Evolutionary conservation across 176 grass and related monocot species (phyloP).

Genomic region (Musa beccarii): DNA sequence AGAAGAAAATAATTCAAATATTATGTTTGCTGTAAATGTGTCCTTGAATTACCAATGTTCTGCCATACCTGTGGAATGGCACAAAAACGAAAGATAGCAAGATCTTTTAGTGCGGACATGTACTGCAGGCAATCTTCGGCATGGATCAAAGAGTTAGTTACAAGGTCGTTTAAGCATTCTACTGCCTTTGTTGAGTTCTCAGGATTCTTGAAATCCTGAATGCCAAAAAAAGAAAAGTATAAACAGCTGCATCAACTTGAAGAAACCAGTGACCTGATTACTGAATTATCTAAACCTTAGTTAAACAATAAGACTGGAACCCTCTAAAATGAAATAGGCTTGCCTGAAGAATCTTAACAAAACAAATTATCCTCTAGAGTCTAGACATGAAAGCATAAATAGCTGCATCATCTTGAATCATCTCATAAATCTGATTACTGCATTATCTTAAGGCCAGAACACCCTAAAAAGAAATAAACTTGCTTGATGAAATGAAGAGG

Average conservation of each 20-base stretch:
- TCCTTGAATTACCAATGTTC: background rate
- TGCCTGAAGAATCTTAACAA: too few relatives aligned
- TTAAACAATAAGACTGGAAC: background rate
- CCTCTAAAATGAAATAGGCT: too few relatives aligned
- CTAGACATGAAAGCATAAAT: too few relatives aligned
- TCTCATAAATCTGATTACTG: too few relatives aligned
- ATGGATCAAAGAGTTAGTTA: constrained; percentile 79
- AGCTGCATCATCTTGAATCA: too few relatives aligned
- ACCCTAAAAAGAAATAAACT: too few relatives aligned
- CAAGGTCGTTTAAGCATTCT: constrained; percentile 90
- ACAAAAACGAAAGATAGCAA: constrained; percentile 79
- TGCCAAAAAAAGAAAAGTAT: background rate
- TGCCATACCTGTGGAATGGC: constrained; percentile 78
- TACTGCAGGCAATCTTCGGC: constrained; percentile 72
- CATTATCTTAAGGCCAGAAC: background rate
- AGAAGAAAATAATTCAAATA: too few relatives aligned
- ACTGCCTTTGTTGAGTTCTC: constrained; percentile 75
- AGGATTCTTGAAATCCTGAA: constrained; percentile 78
- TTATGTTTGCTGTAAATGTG: too few relatives aligned
- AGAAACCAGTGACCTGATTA: background rate
- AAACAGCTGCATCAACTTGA: background rate
- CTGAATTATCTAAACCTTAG: background rate
- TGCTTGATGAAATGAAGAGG: too few relatives aligned
- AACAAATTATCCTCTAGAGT: too few relatives aligned
- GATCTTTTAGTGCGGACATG: constrained; percentile 69